Conservation (phyloP, 139 green algal genomes). For the Trebouxia sp. region DNA sequence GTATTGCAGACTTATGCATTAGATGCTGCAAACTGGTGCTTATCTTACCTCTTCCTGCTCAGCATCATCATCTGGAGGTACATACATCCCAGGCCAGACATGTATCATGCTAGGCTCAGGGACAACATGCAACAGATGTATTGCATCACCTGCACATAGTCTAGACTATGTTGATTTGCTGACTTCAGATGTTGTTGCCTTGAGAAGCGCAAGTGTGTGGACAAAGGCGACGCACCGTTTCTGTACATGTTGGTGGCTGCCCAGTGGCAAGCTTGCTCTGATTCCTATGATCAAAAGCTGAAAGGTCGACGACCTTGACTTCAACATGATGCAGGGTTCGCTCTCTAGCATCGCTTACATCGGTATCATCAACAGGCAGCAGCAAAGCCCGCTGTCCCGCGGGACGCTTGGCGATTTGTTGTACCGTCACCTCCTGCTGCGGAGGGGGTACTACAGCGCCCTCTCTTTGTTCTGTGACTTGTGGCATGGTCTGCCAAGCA, state of each 20-base stretch:
- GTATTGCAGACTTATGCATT: no score
- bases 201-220: background rate
- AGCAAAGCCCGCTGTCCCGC: background rate
- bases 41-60: constrained; percentile 15
- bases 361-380: constrained; percentile 1
- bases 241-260: constrained; percentile 10
- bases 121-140: constrained; percentile 14
- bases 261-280: background rate
- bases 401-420: background rate
- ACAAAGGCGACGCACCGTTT: background rate
- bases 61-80: constrained; percentile 26
- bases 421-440: background rate
- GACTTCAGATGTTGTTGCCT: no score
- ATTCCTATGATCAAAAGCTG: background rate
- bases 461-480: background rate
- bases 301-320: no score
- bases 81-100: constrained; percentile 27
- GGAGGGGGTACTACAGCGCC: background rate
- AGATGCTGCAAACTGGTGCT: no score
- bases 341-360: constrained; percentile 1
- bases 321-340: no score
- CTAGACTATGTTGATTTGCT: no score
- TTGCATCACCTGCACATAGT: background rate
- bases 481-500: background rate
- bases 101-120: constrained; percentile 24